Evolutionary conservation across 768 basidiomycete species (phyloP), one percentile per base, ranked within the genome.

Genomic region (Kwoniella bestiolae): DNA sequence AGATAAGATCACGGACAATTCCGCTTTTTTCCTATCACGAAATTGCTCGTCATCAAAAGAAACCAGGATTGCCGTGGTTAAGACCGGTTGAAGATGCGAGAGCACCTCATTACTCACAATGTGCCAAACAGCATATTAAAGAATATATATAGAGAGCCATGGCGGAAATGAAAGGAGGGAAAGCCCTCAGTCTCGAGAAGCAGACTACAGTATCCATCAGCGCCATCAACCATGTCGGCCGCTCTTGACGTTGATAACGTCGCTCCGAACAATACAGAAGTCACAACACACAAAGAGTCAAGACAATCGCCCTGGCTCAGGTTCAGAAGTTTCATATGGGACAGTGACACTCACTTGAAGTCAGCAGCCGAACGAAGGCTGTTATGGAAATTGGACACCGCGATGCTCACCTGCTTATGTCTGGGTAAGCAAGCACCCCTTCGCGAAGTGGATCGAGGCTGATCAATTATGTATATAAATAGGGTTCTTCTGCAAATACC

Each of bases 261-360:
- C 14, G 28, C 32, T 34, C 55, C 55, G 7, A 28, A 29, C 5
- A 56, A 3, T 12, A 41, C 34, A 21, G 55, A n/a, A 7, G 55
- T 56, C 21, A 21, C 9, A 4, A 11, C 8, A 7, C 9, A 11
- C 14, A 51, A 51, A 12, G 16, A 29, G 12, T 0, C 55, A 12
- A 59, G 25, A 31, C n/a, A 21, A 21, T 38, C 38, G 11, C 25
- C 44, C n/a, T 61, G 60, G 60, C 31, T 32, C 16, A 26, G 46
- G 25, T 61, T 61, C 60, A 5, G 32, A 23, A 61, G 60, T 51
- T 61, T 61, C 31, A 51, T 61, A 16, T 61, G 60, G 60, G 60
- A 61, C 7, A 50, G 35, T 31, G 51, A 63, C 32, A 56, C 50
- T 26, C 50, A 31, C n/a, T 18, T 51, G 11, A 51, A 51, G 14